These are phyloP conservation scores for Zygosaccharomyces siamensis DNA, from an alignment of 805 yeast species.

Conservation along the genomic window DNA sequence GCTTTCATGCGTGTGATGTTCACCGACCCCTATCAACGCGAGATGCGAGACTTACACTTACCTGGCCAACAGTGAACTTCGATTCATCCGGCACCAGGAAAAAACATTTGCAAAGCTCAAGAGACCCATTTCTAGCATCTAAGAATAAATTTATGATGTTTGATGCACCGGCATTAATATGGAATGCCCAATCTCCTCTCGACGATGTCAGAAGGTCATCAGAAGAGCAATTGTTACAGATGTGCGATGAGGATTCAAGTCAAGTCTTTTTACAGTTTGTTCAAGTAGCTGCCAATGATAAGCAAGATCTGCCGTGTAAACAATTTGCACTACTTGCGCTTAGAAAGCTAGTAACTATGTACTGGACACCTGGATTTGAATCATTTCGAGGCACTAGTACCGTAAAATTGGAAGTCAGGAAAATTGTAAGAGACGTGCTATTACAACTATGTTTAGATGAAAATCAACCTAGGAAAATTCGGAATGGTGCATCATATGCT, in stretches of 20 bases:
- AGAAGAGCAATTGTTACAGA: conserved; percentile 44
- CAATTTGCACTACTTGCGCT: conserved; percentile 65
- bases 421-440: conserved; percentile 45
- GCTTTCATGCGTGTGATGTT: not conserved
- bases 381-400: conserved; percentile 63
- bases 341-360: conserved; percentile 60
- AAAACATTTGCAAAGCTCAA: not conserved
- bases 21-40: conserved; percentile 7
- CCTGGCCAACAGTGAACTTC: not conserved
- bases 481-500: conserved; percentile 65
- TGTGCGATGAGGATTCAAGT: conserved; percentile 48
- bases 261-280: conserved; percentile 41
- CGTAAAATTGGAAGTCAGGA: conserved; percentile 49
- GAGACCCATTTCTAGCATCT: not conserved
- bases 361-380: conserved; percentile 82
- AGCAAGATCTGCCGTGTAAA: conserved; percentile 37
- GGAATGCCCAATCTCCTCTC: conserved; percentile 41
- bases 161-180: conserved; percentile 23
- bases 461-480: conserved; percentile 51
- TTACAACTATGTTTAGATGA: conserved; percentile 43
- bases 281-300: conserved; percentile 36
- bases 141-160: not conserved
- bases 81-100: not conserved
- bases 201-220: conserved; percentile 49
- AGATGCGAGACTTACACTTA: not conserved